Percentiles rank a stretch among this genome's conserved stretches.
Evolutionary conservation across 2,329 filamentous ascomycete genomes (phyloP).

Genomic region (Annulohypoxylon truncatum): DNA sequence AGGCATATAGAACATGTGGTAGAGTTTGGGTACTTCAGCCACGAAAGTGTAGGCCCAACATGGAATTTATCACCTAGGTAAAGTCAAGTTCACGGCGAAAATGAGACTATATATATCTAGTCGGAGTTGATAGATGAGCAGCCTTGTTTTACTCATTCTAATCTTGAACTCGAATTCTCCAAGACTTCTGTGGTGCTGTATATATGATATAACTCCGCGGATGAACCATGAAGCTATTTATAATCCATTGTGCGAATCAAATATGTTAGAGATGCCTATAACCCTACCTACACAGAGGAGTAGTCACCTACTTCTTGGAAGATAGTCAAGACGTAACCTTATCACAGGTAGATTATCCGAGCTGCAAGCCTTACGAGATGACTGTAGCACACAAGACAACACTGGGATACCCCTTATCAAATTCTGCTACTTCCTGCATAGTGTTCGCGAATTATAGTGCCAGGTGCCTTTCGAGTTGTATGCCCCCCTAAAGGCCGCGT

Average conservation of each 20-base stretch:
- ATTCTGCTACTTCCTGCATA: not conserved
- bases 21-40: too few species aligned
- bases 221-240: not conserved
- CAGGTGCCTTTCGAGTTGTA: not conserved
- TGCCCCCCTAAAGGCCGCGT: not conserved
- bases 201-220: not conserved
- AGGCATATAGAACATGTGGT: too few species aligned
- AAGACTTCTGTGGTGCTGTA: not conserved
- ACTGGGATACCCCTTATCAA: not conserved
- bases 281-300: not conserved
- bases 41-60: too few species aligned
- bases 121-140: too few species aligned
- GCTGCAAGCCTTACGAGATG: not conserved
- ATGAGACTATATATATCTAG: too few species aligned
- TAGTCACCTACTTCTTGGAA: not conserved
- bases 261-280: not conserved
- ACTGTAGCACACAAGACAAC: not conserved
- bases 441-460: not conserved
- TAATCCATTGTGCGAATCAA: not conserved
- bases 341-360: not conserved
- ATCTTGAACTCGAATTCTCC: too few species aligned
- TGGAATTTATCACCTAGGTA: too few species aligned
- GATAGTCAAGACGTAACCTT: not conserved
- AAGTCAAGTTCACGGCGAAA: too few species aligned
- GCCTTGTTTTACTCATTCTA: too few species aligned